Evolutionary conservation across 2,329 filamentous ascomycete genomes (phyloP).

Genomic region (Exophiala aquamarina): DNA sequence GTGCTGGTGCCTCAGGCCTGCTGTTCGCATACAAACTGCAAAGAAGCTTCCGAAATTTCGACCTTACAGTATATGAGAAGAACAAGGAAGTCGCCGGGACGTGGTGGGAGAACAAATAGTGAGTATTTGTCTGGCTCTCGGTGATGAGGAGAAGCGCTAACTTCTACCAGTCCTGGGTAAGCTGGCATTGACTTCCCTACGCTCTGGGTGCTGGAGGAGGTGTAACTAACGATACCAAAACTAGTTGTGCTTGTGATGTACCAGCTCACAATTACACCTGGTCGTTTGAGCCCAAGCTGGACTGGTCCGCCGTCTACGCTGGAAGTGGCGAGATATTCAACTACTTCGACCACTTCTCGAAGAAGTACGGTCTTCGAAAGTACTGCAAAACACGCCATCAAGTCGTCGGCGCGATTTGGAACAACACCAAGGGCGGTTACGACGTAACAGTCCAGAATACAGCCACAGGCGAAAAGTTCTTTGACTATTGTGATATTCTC

Average conservation of each 20-base stretch:
- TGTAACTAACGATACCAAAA: not conserved
- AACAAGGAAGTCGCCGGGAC: slow-evolving; percentile 30
- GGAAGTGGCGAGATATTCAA: slow-evolving; percentile 65
- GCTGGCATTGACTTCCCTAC: not conserved
- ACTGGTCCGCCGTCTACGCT: slow-evolving; percentile 70
- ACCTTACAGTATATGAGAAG: slow-evolving; percentile 29
- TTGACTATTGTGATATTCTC: slow-evolving; percentile 33
- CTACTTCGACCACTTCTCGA: slow-evolving; percentile 65
- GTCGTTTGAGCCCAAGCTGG: slow-evolving; percentile 65
- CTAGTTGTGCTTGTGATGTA: slow-evolving; percentile 17
- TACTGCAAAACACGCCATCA: slow-evolving; percentile 42
- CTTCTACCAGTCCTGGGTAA: not conserved
- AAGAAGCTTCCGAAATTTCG: slow-evolving; percentile 12
- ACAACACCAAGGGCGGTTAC: slow-evolving; percentile 2
- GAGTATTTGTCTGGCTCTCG: not conserved
- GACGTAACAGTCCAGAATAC: slow-evolving; percentile 8
- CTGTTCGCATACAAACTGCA: slow-evolving; percentile 34
- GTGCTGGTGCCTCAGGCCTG: slow-evolving; percentile 42
- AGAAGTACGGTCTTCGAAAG: slow-evolving; percentile 64
- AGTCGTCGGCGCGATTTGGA: slow-evolving; percentile 11
- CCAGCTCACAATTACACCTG: slow-evolving; percentile 64
- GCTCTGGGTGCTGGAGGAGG: not conserved
- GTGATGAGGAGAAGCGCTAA: not conserved
- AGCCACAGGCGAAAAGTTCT: slow-evolving; percentile 3
- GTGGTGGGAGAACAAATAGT: slow-evolving; percentile 17